Conservation (phyloP, 768 basidiomycete species). For the Amanita inopinata region DNA sequence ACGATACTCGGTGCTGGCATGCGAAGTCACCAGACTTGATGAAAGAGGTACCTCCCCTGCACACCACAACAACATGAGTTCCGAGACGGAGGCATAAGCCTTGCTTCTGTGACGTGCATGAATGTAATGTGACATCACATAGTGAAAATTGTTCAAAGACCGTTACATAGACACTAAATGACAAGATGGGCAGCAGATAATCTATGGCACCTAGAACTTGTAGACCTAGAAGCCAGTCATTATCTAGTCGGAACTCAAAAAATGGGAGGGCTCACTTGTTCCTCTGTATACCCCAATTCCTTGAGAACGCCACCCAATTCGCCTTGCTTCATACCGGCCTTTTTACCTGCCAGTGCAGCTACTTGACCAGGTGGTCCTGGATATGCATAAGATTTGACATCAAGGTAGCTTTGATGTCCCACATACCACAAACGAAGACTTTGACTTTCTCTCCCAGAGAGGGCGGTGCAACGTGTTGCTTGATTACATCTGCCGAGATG, state of each 20-base stretch:
- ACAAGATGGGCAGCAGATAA: too few relatives aligned
- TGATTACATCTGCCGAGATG: conserved; percentile 62
- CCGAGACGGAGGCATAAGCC: too few relatives aligned
- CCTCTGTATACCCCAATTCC: conserved; percentile 75
- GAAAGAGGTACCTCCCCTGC: too few relatives aligned
- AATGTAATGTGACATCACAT: too few relatives aligned
- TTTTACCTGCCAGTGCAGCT: conserved; percentile 80
- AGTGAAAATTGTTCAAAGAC: too few relatives aligned
- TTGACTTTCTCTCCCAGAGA: conserved; percentile 70
- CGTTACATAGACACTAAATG: too few relatives aligned
- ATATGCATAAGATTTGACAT: too few relatives aligned
- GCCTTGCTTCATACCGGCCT: conserved; percentile 84
- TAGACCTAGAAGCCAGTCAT: conserved; percentile 21
- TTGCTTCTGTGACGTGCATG: too few relatives aligned
- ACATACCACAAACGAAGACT: conserved; percentile 80
- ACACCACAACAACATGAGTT: too few relatives aligned
- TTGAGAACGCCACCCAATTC: conserved; percentile 74
- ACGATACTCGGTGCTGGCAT: too few relatives aligned
- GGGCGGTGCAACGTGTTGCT: conserved; percentile 59
- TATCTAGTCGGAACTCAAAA: not conserved
- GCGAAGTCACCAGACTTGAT: too few relatives aligned
- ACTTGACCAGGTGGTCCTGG: conserved; percentile 82
- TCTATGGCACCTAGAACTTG: conserved; percentile 28
- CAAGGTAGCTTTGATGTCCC: conserved; percentile 7
- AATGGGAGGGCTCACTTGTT: conserved; percentile 48